Evolutionary conservation across 805 yeast genomes (phyloP), one percentile per base, ranked within the genome.

Genomic region (Lachancea waltii): DNA sequence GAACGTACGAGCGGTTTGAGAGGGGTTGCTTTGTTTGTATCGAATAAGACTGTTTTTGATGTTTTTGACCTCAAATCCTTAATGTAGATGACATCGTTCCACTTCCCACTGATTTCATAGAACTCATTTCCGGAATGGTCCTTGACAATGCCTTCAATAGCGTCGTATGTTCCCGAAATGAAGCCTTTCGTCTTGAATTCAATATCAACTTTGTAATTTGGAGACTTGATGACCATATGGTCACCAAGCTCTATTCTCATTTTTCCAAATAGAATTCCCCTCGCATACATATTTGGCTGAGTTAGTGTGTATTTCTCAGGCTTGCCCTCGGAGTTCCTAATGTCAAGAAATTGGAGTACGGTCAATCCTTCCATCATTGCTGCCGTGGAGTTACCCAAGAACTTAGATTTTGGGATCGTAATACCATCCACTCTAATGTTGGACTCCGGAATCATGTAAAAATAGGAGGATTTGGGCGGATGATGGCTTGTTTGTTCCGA

Each of bases 401-500:
- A 92, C 52, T 77, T 75, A 1, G 97, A 87, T 54, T 75, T 80
- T 16, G 98, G 98, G 30, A 86, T 70, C 14, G 87, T 77, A 10
- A 82, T 72, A 21, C 98, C 98, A 54, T 92, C 98, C 16, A 81
- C 86, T 45, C 92, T 75, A 42, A 92, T 84, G 48, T 76, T 75
- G 42, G 75, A 73, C 41, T 77, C 82, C 0, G 98, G 98, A 25
- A 85, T 73, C 62, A 81, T 68, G 58, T 85, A 92, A 56, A 87
- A 92, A 62, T 90, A 92, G 0, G 95, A 81, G 0, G 96, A 85
- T 58, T 92, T 83, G 10, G 98, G 98, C n/a, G 98, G 97, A 58
- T 92, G 98, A 55, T 92, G 98, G 22, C 95, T 84, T 0, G 97
- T 89, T 61, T 92, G 98, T 60, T 92, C 98, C 1, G 97, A 71